Base-by-base conservation (phyloP, 768 basidiomycete species). In the Tulasnella sp. region DNA sequence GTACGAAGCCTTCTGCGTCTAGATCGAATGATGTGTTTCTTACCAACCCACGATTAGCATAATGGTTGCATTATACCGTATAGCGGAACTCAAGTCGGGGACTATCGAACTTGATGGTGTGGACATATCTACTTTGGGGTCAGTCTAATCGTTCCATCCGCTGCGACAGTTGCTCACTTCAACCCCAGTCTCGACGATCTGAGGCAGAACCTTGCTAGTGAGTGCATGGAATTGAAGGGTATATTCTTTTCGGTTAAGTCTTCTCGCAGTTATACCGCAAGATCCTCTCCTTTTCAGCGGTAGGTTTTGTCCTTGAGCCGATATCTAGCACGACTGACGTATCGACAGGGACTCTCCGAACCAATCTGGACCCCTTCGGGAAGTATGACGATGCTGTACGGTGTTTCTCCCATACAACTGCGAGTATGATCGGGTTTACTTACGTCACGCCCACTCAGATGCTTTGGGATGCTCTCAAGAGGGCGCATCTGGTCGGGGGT, bases 331-430 rank as follows among this genome's bases (percentile, higher is more conserved):
- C 16, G 28, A 28, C 64, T 69, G 34, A 69, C 64, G 64, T 69
- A 9, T 6, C 64, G 20, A 16, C 12, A 77, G 64, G 64, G 16
- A 95, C 94, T 1, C 86, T 97, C 31, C 90, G 96, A 75, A 90
- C 91, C 69, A 98, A 98, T 84, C 90, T 98, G 5, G 97, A 98
- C 85, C 97, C 97, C 0, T 97, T 97, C 86, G 91, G 90, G 75
- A 85, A 90, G 72, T 90, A 94, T 82, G 93, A 94, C 82, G 96
- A 97, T 84, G 64, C 64, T 69, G 64, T 69, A 18, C 28, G 64
- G 11, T 54, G 11, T n/a, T 24, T 54, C 12, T n/a, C 31, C 31
- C 14, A 12, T 37, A 34, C 9, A 2, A 69, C 14, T 31, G 28
- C 3, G 28, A 69, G 12, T 37, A 28, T 69, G 18, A 37, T 1